Evolutionary conservation across 768 basidiomycete species (phyloP).

Genomic region (Rossbeevera mucosa): DNA sequence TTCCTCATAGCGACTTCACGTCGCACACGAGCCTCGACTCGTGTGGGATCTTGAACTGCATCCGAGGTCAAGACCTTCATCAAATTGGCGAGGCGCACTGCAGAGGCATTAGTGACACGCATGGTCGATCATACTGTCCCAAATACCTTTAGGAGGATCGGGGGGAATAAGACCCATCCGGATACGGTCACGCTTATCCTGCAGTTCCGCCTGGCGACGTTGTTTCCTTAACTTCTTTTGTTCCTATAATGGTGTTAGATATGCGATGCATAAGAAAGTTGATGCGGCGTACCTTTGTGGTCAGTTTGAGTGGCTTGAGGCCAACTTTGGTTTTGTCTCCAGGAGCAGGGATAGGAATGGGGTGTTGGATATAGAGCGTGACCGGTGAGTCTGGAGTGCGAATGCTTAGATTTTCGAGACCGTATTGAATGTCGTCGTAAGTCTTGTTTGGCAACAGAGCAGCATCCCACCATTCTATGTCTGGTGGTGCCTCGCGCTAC

Average conservation of each 20-base stretch:
- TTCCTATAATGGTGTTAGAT: constrained; percentile 43
- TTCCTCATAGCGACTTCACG: constrained; percentile 89
- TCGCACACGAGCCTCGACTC: constrained; percentile 92
- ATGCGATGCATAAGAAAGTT: background rate
- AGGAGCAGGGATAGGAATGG: constrained; percentile 91
- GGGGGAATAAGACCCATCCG: constrained; percentile 95
- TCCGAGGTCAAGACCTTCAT: constrained; percentile 98
- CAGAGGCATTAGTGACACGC: background rate
- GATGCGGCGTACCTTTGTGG: constrained; percentile 59
- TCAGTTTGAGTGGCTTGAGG: constrained; percentile 87
- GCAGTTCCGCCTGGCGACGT: constrained; percentile 77
- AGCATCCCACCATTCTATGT: constrained; percentile 97
- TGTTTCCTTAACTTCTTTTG: constrained; percentile 97
- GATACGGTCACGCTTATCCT: constrained; percentile 92
- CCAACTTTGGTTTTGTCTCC: constrained; percentile 75
- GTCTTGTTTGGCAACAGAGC: constrained; percentile 73
- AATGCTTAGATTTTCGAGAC: constrained; percentile 58
- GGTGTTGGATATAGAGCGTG: constrained; percentile 91
- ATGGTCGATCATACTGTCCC: no score
- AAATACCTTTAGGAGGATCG: constrained; percentile 86
- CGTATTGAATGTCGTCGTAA: constrained; percentile 70
- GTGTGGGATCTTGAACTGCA: constrained; percentile 95
- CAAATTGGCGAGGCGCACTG: constrained; percentile 90
- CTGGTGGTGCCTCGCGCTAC: constrained; percentile 82
- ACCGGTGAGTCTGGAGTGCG: constrained; percentile 68